Conservation (phyloP, 2,329 filamentous ascomycete genomes). For the Clonostachys rhizophaga region DNA sequence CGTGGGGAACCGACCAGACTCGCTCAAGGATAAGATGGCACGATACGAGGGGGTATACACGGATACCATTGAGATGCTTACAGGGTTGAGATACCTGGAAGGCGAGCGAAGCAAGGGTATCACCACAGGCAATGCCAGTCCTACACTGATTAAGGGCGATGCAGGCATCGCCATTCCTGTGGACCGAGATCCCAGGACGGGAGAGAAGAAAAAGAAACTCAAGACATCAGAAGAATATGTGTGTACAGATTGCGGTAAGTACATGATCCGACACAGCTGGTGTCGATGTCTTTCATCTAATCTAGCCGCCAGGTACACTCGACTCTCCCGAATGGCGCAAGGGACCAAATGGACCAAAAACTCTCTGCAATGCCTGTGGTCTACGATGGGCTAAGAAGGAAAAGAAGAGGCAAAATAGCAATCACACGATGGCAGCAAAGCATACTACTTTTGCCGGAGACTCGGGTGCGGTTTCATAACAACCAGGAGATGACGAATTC, state of each 20-base stretch:
- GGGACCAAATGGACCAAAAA: slow-evolving; percentile 88
- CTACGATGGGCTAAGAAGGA: slow-evolving; percentile 74
- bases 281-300: background rate
- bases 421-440: slow-evolving; percentile 10
- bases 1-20: slow-evolving; percentile 61
- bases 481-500: too few species aligned
- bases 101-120: slow-evolving; percentile 86
- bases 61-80: slow-evolving; percentile 90
- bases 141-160: slow-evolving; percentile 78
- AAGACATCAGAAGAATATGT: slow-evolving; percentile 87
- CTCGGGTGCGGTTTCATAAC: too few species aligned
- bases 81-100: slow-evolving; percentile 80
- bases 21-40: slow-evolving; percentile 80
- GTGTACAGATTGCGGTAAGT: slow-evolving; percentile 83
- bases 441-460: too few species aligned
- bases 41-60: slow-evolving; percentile 76
- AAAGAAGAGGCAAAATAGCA: slow-evolving; percentile 52
- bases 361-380: slow-evolving; percentile 92
- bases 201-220: slow-evolving; percentile 83
- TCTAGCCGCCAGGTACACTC: slow-evolving; percentile 55
- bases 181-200: slow-evolving; percentile 68
- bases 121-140: slow-evolving; percentile 78
- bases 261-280: background rate
- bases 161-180: slow-evolving; percentile 79
- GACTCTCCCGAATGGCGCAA: slow-evolving; percentile 97